Conservation (phyloP, 2,329 filamentous ascomycete genomes). For the Colletotrichum theobromicola region DNA sequence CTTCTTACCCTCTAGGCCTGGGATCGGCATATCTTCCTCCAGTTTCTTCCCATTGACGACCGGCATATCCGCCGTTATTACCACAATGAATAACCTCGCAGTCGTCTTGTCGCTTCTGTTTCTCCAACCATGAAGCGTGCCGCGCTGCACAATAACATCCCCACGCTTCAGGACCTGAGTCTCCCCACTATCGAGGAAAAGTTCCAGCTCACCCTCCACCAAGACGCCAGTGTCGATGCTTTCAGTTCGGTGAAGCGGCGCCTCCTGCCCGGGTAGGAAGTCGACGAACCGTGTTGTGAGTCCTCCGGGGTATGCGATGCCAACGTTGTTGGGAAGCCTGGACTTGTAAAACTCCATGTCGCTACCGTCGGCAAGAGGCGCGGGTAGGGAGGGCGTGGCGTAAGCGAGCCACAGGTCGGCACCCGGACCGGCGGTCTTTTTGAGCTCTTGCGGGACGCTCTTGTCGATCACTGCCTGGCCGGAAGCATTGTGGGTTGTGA, state of each 20-base stretch:
- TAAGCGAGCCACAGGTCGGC: constrained; percentile 29
- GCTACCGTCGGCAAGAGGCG: constrained; percentile 16
- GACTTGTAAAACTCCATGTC: constrained; percentile 28
- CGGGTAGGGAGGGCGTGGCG: constrained; percentile 27
- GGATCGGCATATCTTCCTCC: background rate
- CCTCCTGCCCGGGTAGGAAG: constrained; percentile 42
- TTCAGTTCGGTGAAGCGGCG: constrained; percentile 55
- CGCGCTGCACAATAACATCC: constrained; percentile 61
- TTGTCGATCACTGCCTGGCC: constrained; percentile 38
- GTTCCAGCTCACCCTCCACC: constrained; percentile 57
- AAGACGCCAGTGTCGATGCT: constrained; percentile 61
- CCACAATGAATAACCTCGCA: constrained; percentile 40
- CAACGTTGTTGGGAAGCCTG: constrained; percentile 25
- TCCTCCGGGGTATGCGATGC: constrained; percentile 36
- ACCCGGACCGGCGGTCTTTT: constrained; percentile 16
- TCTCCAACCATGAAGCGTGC: constrained; percentile 59
- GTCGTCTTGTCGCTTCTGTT: constrained; percentile 47
- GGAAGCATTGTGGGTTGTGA: constrained; percentile 36
- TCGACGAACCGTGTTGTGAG: constrained; percentile 53
- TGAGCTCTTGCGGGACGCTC: constrained; percentile 20
- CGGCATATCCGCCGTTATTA: background rate
- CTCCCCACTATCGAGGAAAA: constrained; percentile 58
- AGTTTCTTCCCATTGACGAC: background rate
- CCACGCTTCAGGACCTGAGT: constrained; percentile 49
- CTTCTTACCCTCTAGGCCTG: background rate